phyloP scores from a whole-genome alignment of 495 filamentous ascomycete species.

The Daldinia bambusicola region DNA sequence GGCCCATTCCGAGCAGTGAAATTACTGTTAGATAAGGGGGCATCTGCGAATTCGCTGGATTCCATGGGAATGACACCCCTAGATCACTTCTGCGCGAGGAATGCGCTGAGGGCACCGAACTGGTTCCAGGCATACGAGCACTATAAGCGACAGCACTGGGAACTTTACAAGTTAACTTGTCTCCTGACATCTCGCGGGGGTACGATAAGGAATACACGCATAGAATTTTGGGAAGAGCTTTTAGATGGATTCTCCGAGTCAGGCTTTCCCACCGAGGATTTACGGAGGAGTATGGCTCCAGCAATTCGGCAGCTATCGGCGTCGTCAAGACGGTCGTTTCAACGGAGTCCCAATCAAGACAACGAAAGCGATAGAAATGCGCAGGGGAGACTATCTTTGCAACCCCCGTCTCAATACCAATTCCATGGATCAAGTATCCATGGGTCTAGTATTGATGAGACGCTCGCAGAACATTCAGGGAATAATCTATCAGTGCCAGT shows the following conservation, averaged over 20 bases:
- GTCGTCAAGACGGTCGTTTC: not conserved
- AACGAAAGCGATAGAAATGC: not conserved
- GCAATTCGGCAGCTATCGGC: not conserved
- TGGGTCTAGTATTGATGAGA: too few relatives aligned
- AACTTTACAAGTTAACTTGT: slow-evolving; percentile 7
- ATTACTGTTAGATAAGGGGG: slow-evolving; percentile 13
- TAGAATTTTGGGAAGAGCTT: not conserved
- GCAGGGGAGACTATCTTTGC: not conserved
- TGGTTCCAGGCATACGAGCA: slow-evolving; percentile 4
- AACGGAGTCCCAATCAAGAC: not conserved
- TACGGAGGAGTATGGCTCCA: not conserved
- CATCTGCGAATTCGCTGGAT: slow-evolving; percentile 4
- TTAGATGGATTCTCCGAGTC: not conserved
- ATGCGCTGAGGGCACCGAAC: not conserved
- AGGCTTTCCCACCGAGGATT: not conserved
- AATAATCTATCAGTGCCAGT: not conserved
- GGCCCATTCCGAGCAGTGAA: not conserved
- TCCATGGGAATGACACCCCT: slow-evolving; percentile 11
- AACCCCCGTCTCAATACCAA: not conserved
- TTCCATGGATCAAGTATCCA: not conserved
- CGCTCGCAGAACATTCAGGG: not conserved
- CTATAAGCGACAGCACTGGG: slow-evolving; percentile 6
- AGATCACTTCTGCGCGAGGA: slow-evolving; percentile 7
- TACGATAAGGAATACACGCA: not conserved
- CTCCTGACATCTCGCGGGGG: not conserved